A percentile compares a stretch with the other conserved stretches of the same genome.
phyloP scores from a whole-genome alignment of 2,329 filamentous ascomycete species.

The Nemania sp. region DNA sequence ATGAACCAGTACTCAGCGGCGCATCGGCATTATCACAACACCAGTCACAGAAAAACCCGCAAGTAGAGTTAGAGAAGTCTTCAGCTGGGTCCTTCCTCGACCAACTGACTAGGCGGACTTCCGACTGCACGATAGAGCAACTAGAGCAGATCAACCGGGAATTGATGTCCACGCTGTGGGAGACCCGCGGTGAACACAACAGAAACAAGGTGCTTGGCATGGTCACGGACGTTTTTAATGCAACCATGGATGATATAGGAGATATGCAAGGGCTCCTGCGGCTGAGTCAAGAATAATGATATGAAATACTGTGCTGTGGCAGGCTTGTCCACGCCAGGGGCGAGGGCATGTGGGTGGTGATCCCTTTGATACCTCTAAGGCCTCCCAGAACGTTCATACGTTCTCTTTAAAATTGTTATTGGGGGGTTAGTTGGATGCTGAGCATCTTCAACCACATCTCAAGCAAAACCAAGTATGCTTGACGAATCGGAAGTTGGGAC shows the following conservation, averaged over 20 bases:
- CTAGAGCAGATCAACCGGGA: slow-evolving; percentile 90
- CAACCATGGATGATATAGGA: slow-evolving; percentile 71
- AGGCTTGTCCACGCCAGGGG: not conserved
- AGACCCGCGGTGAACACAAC: slow-evolving; percentile 78
- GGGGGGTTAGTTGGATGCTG: not conserved
- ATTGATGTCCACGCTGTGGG: slow-evolving; percentile 91
- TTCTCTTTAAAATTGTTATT: slow-evolving; percentile 1
- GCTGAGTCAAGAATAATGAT: slow-evolving; percentile 45
- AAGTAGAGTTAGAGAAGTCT: slow-evolving; percentile 50
- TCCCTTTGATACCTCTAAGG: not conserved
- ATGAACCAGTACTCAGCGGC: slow-evolving; percentile 47
- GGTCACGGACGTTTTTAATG: slow-evolving; percentile 74
- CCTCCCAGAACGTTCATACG: not conserved
- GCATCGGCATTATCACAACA: slow-evolving; percentile 37
- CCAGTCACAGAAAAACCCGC: slow-evolving; percentile 44
- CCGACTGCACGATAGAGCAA: slow-evolving; percentile 86
- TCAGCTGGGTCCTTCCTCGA: slow-evolving; percentile 63
- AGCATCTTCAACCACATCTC: not conserved
- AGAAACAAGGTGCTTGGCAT: slow-evolving; percentile 70
- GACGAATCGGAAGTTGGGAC: slow-evolving; percentile 1
- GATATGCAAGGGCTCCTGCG: slow-evolving; percentile 51
- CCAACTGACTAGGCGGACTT: slow-evolving; percentile 68
- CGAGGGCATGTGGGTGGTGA: not conserved
- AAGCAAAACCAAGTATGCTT: not conserved
- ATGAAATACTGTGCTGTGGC: not conserved